A percentile compares a stretch with the other conserved stretches of the same genome.
Conservation (phyloP, 1,284 basidiomycete species). For the Cystobasidiaceae sp. region DNA sequence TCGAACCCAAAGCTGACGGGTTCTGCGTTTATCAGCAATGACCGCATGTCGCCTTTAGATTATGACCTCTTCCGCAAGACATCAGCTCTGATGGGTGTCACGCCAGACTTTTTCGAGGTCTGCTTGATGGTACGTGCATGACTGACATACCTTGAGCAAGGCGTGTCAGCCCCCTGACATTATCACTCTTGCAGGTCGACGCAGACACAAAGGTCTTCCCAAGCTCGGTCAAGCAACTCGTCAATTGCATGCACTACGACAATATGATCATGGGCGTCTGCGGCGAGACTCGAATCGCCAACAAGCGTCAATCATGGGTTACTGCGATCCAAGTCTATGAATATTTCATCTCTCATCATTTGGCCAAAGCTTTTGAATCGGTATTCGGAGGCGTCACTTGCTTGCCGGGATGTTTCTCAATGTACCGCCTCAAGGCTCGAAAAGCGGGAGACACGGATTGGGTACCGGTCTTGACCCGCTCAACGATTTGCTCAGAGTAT, state of each 20-base stretch:
- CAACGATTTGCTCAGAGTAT: conserved; percentile 96
- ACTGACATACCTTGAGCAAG: not conserved
- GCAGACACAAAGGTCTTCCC: conserved; percentile 93
- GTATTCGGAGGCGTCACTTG: conserved; percentile 99
- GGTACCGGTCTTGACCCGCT: conserved; percentile 95
- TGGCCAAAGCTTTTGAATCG: conserved; percentile 96
- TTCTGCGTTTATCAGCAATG: conserved; percentile 55
- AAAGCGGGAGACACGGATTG: conserved; percentile 84
- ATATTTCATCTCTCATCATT: conserved; percentile 98
- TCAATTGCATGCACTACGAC: conserved; percentile 98
- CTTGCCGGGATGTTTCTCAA: conserved; percentile 97
- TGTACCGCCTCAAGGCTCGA: conserved; percentile 96
- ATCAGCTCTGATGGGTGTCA: conserved; percentile 95
- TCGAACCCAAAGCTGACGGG: not conserved
- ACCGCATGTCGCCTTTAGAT: conserved; percentile 94
- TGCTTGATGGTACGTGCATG: conserved; percentile 72
- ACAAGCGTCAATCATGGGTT: conserved; percentile 97
- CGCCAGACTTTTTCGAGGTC: conserved; percentile 97
- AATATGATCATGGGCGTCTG: conserved; percentile 99
- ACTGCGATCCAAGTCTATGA: conserved; percentile 84
- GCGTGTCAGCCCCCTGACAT: too few species aligned
- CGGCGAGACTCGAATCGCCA: conserved; percentile 96
- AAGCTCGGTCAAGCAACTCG: conserved; percentile 75
- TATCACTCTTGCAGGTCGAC: conserved; percentile 64
- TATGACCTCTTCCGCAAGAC: conserved; percentile 97